phyloP scores from a whole-genome alignment of 2,329 filamentous ascomycete genomes.

The Colletotrichum echinochloae region DNA sequence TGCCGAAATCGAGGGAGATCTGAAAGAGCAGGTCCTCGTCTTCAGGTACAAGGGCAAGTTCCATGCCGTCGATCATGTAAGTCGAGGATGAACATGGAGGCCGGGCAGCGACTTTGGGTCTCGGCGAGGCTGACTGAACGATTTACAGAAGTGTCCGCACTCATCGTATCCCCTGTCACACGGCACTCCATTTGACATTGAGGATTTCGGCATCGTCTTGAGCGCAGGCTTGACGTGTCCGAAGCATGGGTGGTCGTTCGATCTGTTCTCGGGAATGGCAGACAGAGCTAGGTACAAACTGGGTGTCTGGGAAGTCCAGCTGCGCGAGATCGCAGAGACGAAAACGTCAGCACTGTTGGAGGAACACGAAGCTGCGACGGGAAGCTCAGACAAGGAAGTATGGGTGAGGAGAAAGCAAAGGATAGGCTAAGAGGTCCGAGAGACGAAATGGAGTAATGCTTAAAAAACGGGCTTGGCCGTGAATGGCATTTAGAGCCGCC shows the following conservation, averaged over 20 bases:
- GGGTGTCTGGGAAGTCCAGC: constrained; percentile 72
- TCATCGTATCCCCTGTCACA: constrained; percentile 74
- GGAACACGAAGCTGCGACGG: neutral
- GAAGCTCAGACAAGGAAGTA: constrained; percentile 49
- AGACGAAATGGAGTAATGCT: too few species aligned
- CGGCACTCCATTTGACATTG: constrained; percentile 75
- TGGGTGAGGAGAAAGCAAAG: constrained; percentile 59
- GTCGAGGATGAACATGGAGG: constrained; percentile 43
- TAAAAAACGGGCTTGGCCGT: neutral
- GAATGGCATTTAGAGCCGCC: neutral
- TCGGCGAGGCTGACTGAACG: neutral
- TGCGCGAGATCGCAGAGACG: constrained; percentile 50
- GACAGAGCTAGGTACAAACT: constrained; percentile 73
- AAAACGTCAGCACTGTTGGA: accelerated
- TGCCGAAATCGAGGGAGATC: constrained; percentile 48
- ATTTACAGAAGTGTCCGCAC: constrained; percentile 72
- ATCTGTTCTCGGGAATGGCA: constrained; percentile 70
- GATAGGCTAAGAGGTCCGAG: constrained; percentile 44
- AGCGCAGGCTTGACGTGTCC: constrained; percentile 74
- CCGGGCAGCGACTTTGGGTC: too few species aligned
- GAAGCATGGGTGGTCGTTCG: constrained; percentile 79
- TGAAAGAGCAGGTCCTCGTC: constrained; percentile 73
- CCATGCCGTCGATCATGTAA: constrained; percentile 77
- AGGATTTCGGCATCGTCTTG: constrained; percentile 75
- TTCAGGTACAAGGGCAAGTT: constrained; percentile 73